Conservation (phyloP, 2,329 filamentous ascomycete species). For the Ceratocystis variospora region DNA sequence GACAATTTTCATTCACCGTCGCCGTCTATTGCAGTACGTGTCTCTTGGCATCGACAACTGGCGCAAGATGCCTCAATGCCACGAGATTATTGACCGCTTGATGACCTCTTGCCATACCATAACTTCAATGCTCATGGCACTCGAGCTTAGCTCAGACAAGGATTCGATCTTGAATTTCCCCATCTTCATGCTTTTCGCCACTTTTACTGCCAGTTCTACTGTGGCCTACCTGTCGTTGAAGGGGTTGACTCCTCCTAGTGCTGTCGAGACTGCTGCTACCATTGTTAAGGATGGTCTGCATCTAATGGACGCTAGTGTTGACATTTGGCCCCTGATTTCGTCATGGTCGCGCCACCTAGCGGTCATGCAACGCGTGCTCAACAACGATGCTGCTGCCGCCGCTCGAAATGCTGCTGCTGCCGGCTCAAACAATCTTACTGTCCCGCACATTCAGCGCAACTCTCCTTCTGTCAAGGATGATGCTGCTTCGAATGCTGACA, state of each 20-base stretch:
- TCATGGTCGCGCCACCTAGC: conserved; percentile 47
- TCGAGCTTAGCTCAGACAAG: conserved; percentile 44
- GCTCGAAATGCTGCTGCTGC: conserved; percentile 25
- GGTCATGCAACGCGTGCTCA: conserved; percentile 48
- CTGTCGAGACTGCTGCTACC: conserved; percentile 41
- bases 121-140: conserved; percentile 40
- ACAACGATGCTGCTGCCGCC: conserved; percentile 35
- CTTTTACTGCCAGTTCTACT: conserved; percentile 47
- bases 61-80: conserved; percentile 36
- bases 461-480: conserved; percentile 41
- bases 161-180: conserved; percentile 46
- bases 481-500: conserved; percentile 40
- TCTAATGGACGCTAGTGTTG: conserved; percentile 44
- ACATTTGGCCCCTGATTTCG: conserved; percentile 45
- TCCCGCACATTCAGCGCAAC: conserved; percentile 24
- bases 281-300: conserved; percentile 46
- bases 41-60: conserved; percentile 41
- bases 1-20: conserved; percentile 47
- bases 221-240: conserved; percentile 50
- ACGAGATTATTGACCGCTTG: conserved; percentile 42
- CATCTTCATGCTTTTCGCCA: conserved; percentile 49
- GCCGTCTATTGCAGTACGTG: conserved; percentile 44
- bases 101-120: conserved; percentile 47
- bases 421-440: conserved; percentile 22
- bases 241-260: conserved; percentile 42